Evolutionary conservation across 2,329 filamentous ascomycete genomes (phyloP).

Genomic region (Colletotrichum coccodes): DNA sequence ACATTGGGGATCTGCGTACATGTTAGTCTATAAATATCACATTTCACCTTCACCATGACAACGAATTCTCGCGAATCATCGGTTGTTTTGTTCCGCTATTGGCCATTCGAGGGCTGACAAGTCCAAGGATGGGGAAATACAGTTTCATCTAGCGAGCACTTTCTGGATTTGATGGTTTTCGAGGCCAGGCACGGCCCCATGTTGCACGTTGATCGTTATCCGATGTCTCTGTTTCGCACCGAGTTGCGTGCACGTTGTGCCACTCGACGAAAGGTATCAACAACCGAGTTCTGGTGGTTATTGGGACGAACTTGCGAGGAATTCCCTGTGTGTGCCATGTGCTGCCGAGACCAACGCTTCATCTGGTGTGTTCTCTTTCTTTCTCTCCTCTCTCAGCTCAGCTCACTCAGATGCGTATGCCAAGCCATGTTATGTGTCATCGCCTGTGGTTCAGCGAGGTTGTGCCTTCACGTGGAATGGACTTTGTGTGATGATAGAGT

Average conservation of each 20-base stretch:
- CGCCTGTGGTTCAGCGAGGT: background rate
- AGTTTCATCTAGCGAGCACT: constrained; percentile 6
- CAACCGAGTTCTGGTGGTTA: background rate
- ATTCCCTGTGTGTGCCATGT: background rate
- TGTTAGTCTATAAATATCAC: constrained; percentile 7
- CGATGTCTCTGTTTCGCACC: constrained; percentile 10
- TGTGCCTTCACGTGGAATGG: background rate
- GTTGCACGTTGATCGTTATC: constrained; percentile 14
- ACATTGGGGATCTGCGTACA: background rate
- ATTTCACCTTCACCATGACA: background rate
- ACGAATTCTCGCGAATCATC: background rate
- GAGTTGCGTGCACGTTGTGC: background rate
- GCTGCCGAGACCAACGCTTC: background rate
- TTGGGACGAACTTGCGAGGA: constrained; percentile 8
- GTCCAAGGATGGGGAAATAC: background rate
- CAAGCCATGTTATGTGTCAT: constrained; percentile 7
- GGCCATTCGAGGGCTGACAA: background rate
- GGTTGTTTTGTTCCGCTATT: constrained; percentile 1
- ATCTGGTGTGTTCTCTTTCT: background rate
- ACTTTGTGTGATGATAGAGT: background rate
- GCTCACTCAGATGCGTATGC: background rate
- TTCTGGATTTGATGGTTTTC: background rate
- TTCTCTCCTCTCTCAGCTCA: background rate
- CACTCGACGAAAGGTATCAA: background rate
- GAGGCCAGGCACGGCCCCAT: constrained; percentile 18